phyloP scores from a whole-genome alignment of 257 asterid species.

The Ilex asprella region DNA sequence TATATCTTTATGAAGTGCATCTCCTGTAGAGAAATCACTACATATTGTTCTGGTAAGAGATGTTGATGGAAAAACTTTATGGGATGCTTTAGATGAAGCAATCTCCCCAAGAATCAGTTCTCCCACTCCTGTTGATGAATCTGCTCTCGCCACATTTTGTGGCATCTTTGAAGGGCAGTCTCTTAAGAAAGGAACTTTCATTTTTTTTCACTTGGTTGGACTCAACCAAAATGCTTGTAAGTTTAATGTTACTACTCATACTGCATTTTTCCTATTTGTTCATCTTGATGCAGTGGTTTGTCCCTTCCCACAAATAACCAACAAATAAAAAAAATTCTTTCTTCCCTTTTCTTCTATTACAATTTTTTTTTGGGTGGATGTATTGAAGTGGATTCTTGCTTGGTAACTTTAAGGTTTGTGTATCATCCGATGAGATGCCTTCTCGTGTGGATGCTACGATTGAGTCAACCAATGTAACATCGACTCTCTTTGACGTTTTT shows the following conservation, averaged over 20 bases:
- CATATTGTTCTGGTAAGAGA: conserved; percentile 77
- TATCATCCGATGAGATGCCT: conserved; percentile 61
- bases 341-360: too few species aligned
- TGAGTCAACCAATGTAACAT: conserved; percentile 60
- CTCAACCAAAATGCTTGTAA: conserved; percentile 69
- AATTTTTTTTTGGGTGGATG: too few species aligned
- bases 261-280: too few species aligned
- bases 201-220: conserved; percentile 84
- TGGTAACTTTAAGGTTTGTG: not conserved
- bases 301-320: too few species aligned
- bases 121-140: conserved; percentile 43
- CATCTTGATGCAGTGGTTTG: too few species aligned
- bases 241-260: too few species aligned
- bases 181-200: conserved; percentile 17
- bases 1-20: conserved; percentile 39
- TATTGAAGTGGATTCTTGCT: not conserved
- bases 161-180: conserved; percentile 55
- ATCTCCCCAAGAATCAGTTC: conserved; percentile 69
- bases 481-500: conserved; percentile 82
- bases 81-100: conserved; percentile 92
- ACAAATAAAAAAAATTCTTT: too few species aligned
- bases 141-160: conserved; percentile 67
- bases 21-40: conserved; percentile 69
- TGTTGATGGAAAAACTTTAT: conserved; percentile 82
- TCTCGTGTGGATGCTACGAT: conserved; percentile 63